These are phyloP conservation scores for Phialophora chinensis DNA, from an alignment of 2,329 filamentous ascomycete genomes.

Conservation along the genomic window DNA sequence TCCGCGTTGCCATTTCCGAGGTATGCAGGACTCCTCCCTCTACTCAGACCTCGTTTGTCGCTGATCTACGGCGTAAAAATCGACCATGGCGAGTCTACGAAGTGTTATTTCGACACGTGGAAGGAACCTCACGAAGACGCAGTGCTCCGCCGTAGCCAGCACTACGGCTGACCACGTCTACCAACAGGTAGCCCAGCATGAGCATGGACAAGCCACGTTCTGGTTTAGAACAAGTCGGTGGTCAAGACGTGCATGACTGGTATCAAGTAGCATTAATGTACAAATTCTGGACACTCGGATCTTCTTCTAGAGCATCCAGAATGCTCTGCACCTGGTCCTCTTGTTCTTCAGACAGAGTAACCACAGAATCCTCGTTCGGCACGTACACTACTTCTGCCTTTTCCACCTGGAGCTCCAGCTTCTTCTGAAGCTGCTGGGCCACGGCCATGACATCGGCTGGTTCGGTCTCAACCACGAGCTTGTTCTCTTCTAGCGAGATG, in stretches of 20 bases:
- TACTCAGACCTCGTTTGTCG: neutral
- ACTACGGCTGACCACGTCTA: neutral
- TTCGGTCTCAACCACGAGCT: slow-evolving; percentile 73
- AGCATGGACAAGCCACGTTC: neutral
- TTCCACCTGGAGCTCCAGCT: slow-evolving; percentile 70
- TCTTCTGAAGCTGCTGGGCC: slow-evolving; percentile 67
- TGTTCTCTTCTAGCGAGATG: slow-evolving; percentile 66
- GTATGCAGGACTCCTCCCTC: neutral
- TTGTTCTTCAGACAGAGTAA: slow-evolving; percentile 64
- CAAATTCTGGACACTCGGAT: slow-evolving; percentile 75
- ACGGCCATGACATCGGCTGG: slow-evolving; percentile 69
- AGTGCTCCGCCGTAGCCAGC: neutral
- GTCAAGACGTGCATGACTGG: slow-evolving; percentile 11
- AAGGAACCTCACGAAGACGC: neutral
- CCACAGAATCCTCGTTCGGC: slow-evolving; percentile 78
- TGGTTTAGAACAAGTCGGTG: neutral
- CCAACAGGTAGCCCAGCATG: neutral
- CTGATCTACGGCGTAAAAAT: neutral
- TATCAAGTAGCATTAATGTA: slow-evolving; percentile 68
- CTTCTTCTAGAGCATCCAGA: slow-evolving; percentile 61
- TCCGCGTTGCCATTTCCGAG: neutral
- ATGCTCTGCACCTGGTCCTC: slow-evolving; percentile 66
- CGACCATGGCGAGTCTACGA: neutral
- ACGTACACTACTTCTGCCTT: slow-evolving; percentile 84
- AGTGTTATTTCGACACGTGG: neutral